Evolutionary conservation across 2,329 filamentous ascomycete species (phyloP).

Genomic region (Botrytis tulipae): DNA sequence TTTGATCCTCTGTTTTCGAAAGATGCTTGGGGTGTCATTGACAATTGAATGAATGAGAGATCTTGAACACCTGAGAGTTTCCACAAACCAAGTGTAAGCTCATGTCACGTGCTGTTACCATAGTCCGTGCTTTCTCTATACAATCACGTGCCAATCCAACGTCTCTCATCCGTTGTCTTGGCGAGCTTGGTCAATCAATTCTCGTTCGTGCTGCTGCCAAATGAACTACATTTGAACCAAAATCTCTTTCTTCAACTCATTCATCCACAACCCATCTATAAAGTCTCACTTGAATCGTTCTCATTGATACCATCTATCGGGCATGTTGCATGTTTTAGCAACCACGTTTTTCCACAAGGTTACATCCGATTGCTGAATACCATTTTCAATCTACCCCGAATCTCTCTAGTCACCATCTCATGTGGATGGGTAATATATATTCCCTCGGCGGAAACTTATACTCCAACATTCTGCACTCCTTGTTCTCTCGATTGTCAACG

Average conservation of each 20-base stretch:
- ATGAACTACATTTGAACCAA: not conserved
- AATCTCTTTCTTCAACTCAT: not conserved
- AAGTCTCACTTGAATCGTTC: not conserved
- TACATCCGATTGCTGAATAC: not conserved
- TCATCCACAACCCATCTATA: not conserved
- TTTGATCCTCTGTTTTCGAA: not conserved
- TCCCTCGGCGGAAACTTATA: not conserved
- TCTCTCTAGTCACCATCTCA: not conserved
- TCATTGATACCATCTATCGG: not conserved
- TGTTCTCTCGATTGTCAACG: not conserved
- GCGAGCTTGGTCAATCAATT: not conserved
- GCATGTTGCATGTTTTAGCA: not conserved
- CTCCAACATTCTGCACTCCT: not conserved
- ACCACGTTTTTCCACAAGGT: not conserved
- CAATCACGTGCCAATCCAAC: no score
- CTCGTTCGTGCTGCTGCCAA: not conserved
- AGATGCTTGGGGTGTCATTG: not conserved
- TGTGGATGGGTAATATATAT: not conserved
- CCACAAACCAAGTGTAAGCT: not conserved
- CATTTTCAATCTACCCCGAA: not conserved
- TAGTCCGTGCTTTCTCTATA: not conserved
- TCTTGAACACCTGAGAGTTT: not conserved
- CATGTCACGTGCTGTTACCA: not conserved
- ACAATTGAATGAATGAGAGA: not conserved
- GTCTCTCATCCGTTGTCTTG: not conserved